Percentiles rank a stretch among this genome's conserved stretches.
Conservation (phyloP, 768 basidiomycete species). For the Suillus subalutaceus region DNA sequence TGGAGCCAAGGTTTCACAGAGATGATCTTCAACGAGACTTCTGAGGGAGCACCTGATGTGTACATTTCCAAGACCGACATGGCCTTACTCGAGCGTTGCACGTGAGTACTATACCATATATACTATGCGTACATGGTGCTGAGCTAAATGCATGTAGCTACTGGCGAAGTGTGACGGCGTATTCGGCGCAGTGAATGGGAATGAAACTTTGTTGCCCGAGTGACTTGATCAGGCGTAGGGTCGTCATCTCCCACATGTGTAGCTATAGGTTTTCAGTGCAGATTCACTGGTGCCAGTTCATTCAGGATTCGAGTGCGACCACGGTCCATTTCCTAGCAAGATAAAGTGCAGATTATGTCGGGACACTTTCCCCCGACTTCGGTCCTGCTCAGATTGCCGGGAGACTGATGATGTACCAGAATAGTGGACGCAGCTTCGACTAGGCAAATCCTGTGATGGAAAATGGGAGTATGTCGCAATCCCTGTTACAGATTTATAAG, state of each 20-base stretch:
- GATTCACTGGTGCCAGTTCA: neutral
- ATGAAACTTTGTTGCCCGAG: neutral
- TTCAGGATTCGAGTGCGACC: neutral
- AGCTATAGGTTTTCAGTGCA: neutral
- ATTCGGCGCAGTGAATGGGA: neutral
- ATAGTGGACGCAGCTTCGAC: conserved; percentile 32
- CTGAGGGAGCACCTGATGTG: conserved; percentile 32
- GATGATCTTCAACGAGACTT: conserved; percentile 49
- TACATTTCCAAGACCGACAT: conserved; percentile 30
- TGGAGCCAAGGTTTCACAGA: conserved; percentile 31
- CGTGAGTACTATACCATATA: conserved; percentile 22
- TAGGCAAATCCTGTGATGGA: conserved; percentile 39
- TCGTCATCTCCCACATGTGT: neutral
- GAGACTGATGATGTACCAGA: conserved; percentile 31
- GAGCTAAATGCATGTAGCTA: neutral
- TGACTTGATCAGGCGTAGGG: neutral
- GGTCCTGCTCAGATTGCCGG: conserved; percentile 25
- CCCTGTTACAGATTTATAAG: neutral
- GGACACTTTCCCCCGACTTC: conserved; percentile 43
- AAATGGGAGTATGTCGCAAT: conserved; percentile 36
- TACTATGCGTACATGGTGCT: neutral
- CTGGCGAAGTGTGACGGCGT: neutral
- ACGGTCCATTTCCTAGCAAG: neutral
- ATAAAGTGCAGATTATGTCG: conserved; percentile 28
- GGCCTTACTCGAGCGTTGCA: conserved; percentile 39